Evolutionary conservation across 2,329 filamentous ascomycete genomes (phyloP).

Genomic region (Fusarium nurragi): DNA sequence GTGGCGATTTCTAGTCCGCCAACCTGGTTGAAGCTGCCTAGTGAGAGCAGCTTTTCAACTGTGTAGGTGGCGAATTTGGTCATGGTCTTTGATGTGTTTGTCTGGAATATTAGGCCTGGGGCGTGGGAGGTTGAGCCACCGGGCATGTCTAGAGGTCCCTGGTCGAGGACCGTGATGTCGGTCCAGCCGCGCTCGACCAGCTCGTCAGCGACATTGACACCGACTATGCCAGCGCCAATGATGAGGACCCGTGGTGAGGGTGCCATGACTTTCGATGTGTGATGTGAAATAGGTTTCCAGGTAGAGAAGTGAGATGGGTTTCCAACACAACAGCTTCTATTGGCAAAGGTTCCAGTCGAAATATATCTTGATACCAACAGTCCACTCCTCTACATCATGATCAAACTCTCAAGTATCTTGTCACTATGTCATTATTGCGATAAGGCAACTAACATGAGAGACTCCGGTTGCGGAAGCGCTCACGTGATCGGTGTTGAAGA

Average conservation of each 20-base stretch:
- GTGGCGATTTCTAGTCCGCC: slow-evolving; percentile 71
- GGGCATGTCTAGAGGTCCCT: slow-evolving; percentile 69
- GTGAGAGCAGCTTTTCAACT: slow-evolving; percentile 65
- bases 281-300: neutral
- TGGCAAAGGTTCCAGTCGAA: slow-evolving; percentile 26
- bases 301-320: slow-evolving; percentile 12
- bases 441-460: slow-evolving; percentile 33
- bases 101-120: slow-evolving; percentile 72
- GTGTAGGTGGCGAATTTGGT: slow-evolving; percentile 69
- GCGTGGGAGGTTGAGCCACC: slow-evolving; percentile 73
- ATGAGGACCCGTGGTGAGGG: slow-evolving; percentile 61
- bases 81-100: slow-evolving; percentile 66
- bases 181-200: slow-evolving; percentile 69
- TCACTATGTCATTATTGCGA: slow-evolving; percentile 31
- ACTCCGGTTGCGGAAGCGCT: slow-evolving; percentile 35
- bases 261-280: slow-evolving; percentile 22
- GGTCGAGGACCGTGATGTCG: slow-evolving; percentile 71
- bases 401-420: slow-evolving; percentile 9
- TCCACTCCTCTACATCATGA: slow-evolving; percentile 12
- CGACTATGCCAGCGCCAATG: slow-evolving; percentile 72
- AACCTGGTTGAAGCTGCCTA: slow-evolving; percentile 71
- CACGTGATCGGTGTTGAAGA: slow-evolving; percentile 32
- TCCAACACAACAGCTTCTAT: slow-evolving; percentile 25
- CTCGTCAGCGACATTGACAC: slow-evolving; percentile 71
- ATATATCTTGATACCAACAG: slow-evolving; percentile 27